These are phyloP conservation scores for Stephania cephalantha DNA, from an alignment of 164 flowering plant species.

Conservation along the genomic window DNA sequence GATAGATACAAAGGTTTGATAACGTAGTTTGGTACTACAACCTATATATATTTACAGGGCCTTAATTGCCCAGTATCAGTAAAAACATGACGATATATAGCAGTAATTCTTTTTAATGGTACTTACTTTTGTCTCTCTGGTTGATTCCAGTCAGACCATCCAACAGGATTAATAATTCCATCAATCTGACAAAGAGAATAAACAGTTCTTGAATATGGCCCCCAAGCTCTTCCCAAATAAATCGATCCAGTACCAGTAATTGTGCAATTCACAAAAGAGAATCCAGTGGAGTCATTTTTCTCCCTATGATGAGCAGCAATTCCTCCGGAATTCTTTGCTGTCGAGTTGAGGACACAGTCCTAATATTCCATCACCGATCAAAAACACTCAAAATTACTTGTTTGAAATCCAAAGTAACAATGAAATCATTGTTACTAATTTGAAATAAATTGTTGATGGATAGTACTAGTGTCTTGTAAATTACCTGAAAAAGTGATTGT, in stretches of 20 bases:
- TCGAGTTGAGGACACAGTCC: conserved; percentile 55
- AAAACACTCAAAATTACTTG: background rate
- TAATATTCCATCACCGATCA: conserved; percentile 14
- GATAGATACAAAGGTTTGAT: no score
- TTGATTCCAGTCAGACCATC: conserved; percentile 74
- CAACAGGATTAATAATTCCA: conserved; percentile 41
- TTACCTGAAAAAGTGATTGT: conserved; percentile 69
- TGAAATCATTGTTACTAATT: background rate
- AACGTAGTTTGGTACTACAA: no score
- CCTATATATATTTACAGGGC: no score
- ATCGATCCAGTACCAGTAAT: conserved; percentile 38
- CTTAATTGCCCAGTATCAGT: no score
- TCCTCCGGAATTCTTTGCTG: conserved; percentile 49
- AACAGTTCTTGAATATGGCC: conserved; percentile 52
- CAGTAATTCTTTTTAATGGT: background rate
- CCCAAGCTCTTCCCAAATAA: conserved; percentile 87
- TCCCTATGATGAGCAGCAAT: conserved; percentile 83
- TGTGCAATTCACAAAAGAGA: conserved; percentile 62
- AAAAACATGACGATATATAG: no score
- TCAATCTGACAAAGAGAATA: conserved; percentile 52
- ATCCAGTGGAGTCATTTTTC: conserved; percentile 56
- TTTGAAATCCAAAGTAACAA: background rate
- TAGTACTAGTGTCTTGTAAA: no score
- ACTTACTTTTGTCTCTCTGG: conserved; percentile 36
- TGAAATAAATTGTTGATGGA: no score